Evolutionary conservation across 2,329 filamentous ascomycete genomes (phyloP), one percentile per base, ranked within the genome.

Genomic region (Colletotrichum phormii): DNA sequence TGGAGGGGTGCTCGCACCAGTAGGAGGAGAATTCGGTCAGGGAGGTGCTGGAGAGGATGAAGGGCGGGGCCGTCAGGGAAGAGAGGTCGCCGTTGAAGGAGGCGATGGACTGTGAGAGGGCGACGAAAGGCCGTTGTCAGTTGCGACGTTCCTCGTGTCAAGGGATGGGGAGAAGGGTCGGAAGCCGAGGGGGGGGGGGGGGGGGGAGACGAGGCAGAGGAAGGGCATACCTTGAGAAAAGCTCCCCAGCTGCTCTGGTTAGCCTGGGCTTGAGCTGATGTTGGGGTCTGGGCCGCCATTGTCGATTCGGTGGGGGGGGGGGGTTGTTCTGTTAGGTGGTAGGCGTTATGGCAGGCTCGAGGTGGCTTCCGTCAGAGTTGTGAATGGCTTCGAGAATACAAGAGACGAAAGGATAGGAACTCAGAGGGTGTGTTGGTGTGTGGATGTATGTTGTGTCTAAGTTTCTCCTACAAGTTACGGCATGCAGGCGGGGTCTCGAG

Each of bases 51-150:
- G 93, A 94, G 67, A 96, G 90, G 77, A 96, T 95, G 79, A 95
- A 96, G 22, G 94, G 94, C 67, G 94, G 94, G 51, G 94, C 94
- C 46, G 94, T 95, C 78, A 96, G 85, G 73, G 93, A 94, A 42
- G 93, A 93, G 71, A 95, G 89, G 82, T 96, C 94, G 78, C 94
- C 94, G 79, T 93, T 94, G 86, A 95, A 96, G 4, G 92, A 94
- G 65, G 93, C 92, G 79, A 95, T 93, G 60, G 93, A 95, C 89
- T 90, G 75, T 12, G 46, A 33, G 22, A 7, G 31, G 37, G 12
- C n/a, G 8, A 11, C 7, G 46, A 62, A 15, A 6, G 3, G 4
- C 42, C 18, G 1, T 13, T 13, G 33, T 64, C 35, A 68, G 59
- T n/a, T 18, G 26, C 4, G 13, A 13, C 26, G 31, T 46, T 26